A percentile compares a stretch with the other conserved stretches of the same genome.
Conservation (phyloP, 2,329 filamentous ascomycete species). For the Aureobasidium uvarum region DNA sequence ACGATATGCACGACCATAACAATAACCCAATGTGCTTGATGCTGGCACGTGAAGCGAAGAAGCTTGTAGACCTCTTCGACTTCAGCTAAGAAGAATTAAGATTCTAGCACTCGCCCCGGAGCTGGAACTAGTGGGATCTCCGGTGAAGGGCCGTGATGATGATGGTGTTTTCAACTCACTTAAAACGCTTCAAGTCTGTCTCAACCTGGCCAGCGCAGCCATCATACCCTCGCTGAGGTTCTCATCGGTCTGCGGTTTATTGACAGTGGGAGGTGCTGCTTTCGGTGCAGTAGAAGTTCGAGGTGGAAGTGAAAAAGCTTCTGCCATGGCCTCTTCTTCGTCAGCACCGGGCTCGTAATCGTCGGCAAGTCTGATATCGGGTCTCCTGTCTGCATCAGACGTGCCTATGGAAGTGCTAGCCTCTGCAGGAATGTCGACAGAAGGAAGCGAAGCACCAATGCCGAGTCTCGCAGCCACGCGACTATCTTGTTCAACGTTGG, state of each 20-base stretch:
- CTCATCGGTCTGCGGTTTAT: conserved; percentile 39
- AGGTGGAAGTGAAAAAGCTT: conserved; percentile 29
- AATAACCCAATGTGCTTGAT: conserved; percentile 38
- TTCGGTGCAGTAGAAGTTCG: not conserved
- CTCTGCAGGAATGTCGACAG: conserved; percentile 30
- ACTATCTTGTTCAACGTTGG: conserved; percentile 33
- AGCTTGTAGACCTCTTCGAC: conserved; percentile 32
- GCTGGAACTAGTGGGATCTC: not conserved
- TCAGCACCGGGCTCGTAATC: conserved; percentile 40
- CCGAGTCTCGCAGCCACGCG: conserved; percentile 35
- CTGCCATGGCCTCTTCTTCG: conserved; percentile 49
- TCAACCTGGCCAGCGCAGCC: conserved; percentile 57
- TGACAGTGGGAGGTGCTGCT: conserved; percentile 40
- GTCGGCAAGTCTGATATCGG: conserved; percentile 39
- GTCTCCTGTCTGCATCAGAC: conserved; percentile 41
- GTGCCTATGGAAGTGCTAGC: conserved; percentile 28
- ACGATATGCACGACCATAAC: conserved; percentile 22
- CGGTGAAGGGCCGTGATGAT: not conserved
- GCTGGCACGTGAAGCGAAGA: conserved; percentile 36
- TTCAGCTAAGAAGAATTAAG: conserved; percentile 16
- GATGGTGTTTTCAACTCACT: not conserved
- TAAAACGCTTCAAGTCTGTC: conserved; percentile 36
- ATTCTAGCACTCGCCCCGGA: not conserved
- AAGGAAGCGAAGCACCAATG: conserved; percentile 37
- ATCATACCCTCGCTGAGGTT: conserved; percentile 58